Base-by-base conservation (phyloP, 2,329 filamentous ascomycete genomes). In the Talaromyces sp. region DNA sequence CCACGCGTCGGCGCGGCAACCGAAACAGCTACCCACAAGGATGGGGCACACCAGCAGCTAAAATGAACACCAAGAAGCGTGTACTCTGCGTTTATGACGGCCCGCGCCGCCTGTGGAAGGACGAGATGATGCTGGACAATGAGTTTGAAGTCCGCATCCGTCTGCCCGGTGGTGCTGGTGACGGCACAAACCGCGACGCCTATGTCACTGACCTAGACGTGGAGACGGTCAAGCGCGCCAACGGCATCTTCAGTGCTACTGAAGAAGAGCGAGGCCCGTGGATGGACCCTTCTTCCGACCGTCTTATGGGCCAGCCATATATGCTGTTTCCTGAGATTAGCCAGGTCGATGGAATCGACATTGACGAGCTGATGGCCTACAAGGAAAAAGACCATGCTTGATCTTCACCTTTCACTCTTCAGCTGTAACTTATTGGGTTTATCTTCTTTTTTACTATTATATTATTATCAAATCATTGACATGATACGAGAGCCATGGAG, bases 61-160 rank as follows among this genome's bases (percentile, higher is more conserved):
- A 94, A 80, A 96, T 97, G 91, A 95, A 90, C 72, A 95, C 96
- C 86, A 97, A 95, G 85, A 97, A 97, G 85, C 90, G 94, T 29
- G 91, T 97, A 59, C 82, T 97, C 69, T 91, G 91, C 65, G 90
- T 96, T 21, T 99, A 95, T 69, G 92, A 97, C 70, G 94, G 94
- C 0, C 83, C 83, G 17, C 87, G 92, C 57, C 87, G 93, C 48
- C 83, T 99, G 55, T 94, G 90, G 84, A 97, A 97, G 80, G 94
- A 99, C 72, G 94, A 99, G 77, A 94, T 97, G 91, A 96, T 97
- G 92, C 87, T 99, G 55, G 91, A 92, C 67, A 92, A 90, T 17
- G 92, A 96, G 68, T 92, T 94, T 70, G 94, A 99, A 77, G 91
- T 97, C 41, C 91, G 93, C 70, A 82, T 96, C 74, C 87, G 87